Evolutionary conservation across 1,139 yeast species (phyloP), one percentile per base, ranked within the genome.

Genomic region (Scheffersomyces parashehatae): DNA sequence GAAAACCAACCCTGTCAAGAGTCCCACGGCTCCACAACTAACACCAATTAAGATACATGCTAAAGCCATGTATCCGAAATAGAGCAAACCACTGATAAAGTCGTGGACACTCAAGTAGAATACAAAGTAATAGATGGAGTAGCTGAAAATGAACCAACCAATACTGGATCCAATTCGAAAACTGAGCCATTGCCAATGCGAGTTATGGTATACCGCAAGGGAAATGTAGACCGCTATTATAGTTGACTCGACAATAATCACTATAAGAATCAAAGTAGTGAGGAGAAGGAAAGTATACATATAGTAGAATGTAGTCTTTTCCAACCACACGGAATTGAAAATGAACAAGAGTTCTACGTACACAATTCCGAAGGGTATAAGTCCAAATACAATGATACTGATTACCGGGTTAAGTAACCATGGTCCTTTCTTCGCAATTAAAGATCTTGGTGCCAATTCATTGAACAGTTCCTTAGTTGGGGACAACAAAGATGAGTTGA

Each of bases 111-210:
- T 75, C 58, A 85, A 68, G 51, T 77, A 73, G 39, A 66, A 68
- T 46, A 81, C 56, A 58, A 82, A 81, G 60, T 88, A 88, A 57
- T 85, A 86, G 16, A 85, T 57, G 7, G 95, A 81, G 60, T 87
- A 88, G 3, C 73, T 66, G 55, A 81, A 80, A 49, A 89, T 75
- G 67, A 85, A 88, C 75, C 85, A 75, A 24, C 90, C 81, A 38
- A 80, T 82, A 47, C 90, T 81, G 1, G 88, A 76, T 3, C 96
- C 90, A 33, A 83, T 81, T 48, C 81, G 64, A 62, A 88, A 88
- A 13, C 90, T 74, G 52, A 85, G 74, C 96, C 97, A 89, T 60
- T 88, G 88, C 96, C 97, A 89, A 48, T 73, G 66, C 43, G 83
- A 82, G 56, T 85, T 82, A 43, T 81, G 82, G 50, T 80, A 73